These are phyloP conservation scores for Vitis amurensis DNA, from an alignment of 164 flowering plant species.

Conservation along the genomic window DNA sequence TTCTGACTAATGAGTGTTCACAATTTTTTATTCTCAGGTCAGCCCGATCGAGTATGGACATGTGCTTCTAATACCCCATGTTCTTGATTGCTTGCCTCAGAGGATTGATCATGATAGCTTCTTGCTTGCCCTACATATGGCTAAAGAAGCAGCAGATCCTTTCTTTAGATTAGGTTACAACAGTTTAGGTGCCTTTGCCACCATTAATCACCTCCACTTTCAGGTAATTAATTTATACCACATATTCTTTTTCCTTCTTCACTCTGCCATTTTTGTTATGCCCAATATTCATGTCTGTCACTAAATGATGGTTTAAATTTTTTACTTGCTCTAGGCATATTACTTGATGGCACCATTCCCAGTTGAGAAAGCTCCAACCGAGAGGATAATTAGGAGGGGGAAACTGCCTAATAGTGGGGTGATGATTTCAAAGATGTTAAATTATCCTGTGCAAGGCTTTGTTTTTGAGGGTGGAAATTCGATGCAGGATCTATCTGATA, in stretches of 20 bases:
- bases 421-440: slow-evolving; percentile 45
- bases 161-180: slow-evolving; percentile 88
- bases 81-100: slow-evolving; percentile 75
- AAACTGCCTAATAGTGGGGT: slow-evolving; percentile 32
- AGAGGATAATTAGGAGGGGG: slow-evolving; percentile 23
- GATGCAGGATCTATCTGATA: slow-evolving; percentile 51
- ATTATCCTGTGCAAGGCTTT: slow-evolving; percentile 77
- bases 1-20: not conserved
- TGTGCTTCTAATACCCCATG: slow-evolving; percentile 77
- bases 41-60: slow-evolving; percentile 96
- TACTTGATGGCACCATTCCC: slow-evolving; percentile 65
- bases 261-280: not conserved
- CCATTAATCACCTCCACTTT: slow-evolving; percentile 91
- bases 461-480: slow-evolving; percentile 75
- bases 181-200: slow-evolving; percentile 97
- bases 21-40: slow-evolving; percentile 42
- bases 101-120: slow-evolving; percentile 73
- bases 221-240: slow-evolving; percentile 40
- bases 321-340: slow-evolving; percentile 54
- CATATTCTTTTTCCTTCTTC: too few relatives aligned
- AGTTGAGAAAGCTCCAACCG: slow-evolving; percentile 63
- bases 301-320: not conserved
- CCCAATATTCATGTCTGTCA: not conserved
- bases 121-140: slow-evolving; percentile 82
- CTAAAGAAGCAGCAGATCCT: slow-evolving; percentile 69